These are phyloP conservation scores for Phlebiopsis gigantea DNA, from an alignment of 768 basidiomycete species.

Conservation along the genomic window DNA sequence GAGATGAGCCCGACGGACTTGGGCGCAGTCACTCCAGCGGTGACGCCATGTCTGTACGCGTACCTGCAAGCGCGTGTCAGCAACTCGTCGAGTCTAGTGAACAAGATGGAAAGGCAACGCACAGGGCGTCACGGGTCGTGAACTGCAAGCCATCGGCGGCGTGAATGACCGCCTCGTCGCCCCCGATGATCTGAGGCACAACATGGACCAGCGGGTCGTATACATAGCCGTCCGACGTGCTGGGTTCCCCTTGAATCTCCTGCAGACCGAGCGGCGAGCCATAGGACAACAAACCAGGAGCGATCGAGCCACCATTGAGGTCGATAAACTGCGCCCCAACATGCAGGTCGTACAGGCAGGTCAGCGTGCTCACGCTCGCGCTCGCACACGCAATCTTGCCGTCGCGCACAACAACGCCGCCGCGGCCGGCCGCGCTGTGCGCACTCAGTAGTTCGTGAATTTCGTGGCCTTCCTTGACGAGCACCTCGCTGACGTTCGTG, in stretches of 20 bases:
- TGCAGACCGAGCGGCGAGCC: conserved; percentile 63
- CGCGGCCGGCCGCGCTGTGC: conserved; percentile 10
- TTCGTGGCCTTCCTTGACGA: conserved; percentile 28
- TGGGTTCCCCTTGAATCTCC: conserved; percentile 60
- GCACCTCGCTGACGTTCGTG: conserved; percentile 55
- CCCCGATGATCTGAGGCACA: conserved; percentile 32
- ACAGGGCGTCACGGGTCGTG: conserved; percentile 54
- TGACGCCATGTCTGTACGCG: conserved; percentile 73
- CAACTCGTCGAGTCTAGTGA: background rate
- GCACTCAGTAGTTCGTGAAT: conserved; percentile 29
- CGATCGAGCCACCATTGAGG: conserved; percentile 60
- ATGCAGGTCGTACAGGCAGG: conserved; percentile 20
- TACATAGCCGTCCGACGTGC: conserved; percentile 49
- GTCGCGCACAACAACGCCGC: conserved; percentile 44
- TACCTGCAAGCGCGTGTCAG: conserved; percentile 36
- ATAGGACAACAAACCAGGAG: conserved; percentile 58
- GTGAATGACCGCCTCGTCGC: conserved; percentile 36
- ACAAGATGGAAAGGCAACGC: background rate
- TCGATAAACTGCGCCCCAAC: conserved; percentile 40
- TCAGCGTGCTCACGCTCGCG: conserved; percentile 28
- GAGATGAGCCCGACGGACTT: conserved; percentile 46
- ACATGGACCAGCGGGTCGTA: conserved; percentile 38
- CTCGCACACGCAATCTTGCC: conserved; percentile 50
- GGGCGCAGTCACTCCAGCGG: conserved; percentile 61
- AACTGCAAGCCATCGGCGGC: conserved; percentile 76